phyloP scores from a whole-genome alignment of 2,329 filamentous ascomycete genomes.

The Penicillium sp. region DNA sequence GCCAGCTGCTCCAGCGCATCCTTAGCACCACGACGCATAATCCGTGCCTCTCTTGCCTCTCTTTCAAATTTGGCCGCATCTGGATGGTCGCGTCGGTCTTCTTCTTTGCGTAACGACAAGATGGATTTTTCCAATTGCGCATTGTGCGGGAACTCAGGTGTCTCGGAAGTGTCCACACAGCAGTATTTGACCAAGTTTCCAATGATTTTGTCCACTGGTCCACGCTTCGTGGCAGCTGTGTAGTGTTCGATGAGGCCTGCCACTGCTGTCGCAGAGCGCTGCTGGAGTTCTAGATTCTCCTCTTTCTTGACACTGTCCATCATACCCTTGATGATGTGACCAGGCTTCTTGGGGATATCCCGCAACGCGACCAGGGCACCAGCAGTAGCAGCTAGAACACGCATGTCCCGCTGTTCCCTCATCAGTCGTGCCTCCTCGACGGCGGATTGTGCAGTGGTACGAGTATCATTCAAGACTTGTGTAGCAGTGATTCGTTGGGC shows the following conservation, averaged over 20 bases:
- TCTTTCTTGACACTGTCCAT: constrained; percentile 98
- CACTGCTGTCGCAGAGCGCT: constrained; percentile 79
- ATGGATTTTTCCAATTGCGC: constrained; percentile 75
- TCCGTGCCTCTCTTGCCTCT: constrained; percentile 83
- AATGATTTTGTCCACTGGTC: constrained; percentile 92
- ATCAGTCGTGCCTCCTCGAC: constrained; percentile 76
- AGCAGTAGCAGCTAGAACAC: constrained; percentile 81
- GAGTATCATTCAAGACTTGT: constrained; percentile 75
- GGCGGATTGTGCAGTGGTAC: constrained; percentile 64
- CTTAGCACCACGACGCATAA: constrained; percentile 89
- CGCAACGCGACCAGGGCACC: constrained; percentile 86
- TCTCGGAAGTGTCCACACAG: constrained; percentile 96
- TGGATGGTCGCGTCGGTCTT: constrained; percentile 87
- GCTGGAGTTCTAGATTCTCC: constrained; percentile 84
- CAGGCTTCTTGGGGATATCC: constrained; percentile 87
- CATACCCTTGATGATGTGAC: constrained; percentile 87
- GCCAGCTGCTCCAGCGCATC: constrained; percentile 88
- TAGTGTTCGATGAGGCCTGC: constrained; percentile 83
- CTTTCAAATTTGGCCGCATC: constrained; percentile 87
- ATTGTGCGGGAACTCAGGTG: constrained; percentile 88
- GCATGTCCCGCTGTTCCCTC: constrained; percentile 78
- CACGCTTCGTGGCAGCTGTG: constrained; percentile 72
- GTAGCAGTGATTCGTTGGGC: constrained; percentile 82
- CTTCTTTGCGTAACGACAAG: constrained; percentile 92
- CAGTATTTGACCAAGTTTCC: constrained; percentile 96